Conservation (phyloP, 768 basidiomycete genomes). For the Asterophora parasitica region DNA sequence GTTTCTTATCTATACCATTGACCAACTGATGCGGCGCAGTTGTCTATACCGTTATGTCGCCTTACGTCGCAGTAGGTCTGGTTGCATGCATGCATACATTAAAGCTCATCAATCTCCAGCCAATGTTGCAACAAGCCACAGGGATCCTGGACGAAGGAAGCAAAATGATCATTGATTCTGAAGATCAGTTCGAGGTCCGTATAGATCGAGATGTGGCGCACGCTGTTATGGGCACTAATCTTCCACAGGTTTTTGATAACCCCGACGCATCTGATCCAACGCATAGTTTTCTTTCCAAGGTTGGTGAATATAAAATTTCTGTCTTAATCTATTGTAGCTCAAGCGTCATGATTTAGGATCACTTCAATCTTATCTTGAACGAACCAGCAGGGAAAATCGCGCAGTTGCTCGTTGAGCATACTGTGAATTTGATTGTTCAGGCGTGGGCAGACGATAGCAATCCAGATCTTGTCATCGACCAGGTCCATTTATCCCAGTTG, state of each 20-base stretch:
- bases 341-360: slow-evolving; percentile 40
- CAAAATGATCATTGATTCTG: slow-evolving; percentile 63
- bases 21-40: slow-evolving; percentile 30
- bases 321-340: no score
- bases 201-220: neutral
- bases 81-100: neutral
- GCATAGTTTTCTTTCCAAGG: slow-evolving; percentile 69
- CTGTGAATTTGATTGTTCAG: slow-evolving; percentile 55
- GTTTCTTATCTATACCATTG: neutral
- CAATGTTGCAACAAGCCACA: slow-evolving; percentile 55
- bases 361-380: slow-evolving; percentile 67
- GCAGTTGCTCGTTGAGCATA: slow-evolving; percentile 57
- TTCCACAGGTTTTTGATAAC: slow-evolving; percentile 57
- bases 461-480: slow-evolving; percentile 39
- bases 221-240: no score
- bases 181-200: slow-evolving; percentile 60
- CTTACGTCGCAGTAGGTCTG: slow-evolving; percentile 50
- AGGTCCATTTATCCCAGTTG: slow-evolving; percentile 24
- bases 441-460: slow-evolving; percentile 48
- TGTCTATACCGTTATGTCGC: slow-evolving; percentile 63
- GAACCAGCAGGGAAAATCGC: slow-evolving; percentile 75
- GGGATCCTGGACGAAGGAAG: slow-evolving; percentile 55
- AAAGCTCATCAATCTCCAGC: slow-evolving; percentile 30
- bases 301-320: slow-evolving; percentile 16
- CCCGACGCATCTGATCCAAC: slow-evolving; percentile 61